Percentiles rank a stretch among this genome's conserved stretches.
These are phyloP conservation scores for Fusarium euwallaceae DNA, from an alignment of 2,329 filamentous ascomycete genomes.

Conservation along the genomic window DNA sequence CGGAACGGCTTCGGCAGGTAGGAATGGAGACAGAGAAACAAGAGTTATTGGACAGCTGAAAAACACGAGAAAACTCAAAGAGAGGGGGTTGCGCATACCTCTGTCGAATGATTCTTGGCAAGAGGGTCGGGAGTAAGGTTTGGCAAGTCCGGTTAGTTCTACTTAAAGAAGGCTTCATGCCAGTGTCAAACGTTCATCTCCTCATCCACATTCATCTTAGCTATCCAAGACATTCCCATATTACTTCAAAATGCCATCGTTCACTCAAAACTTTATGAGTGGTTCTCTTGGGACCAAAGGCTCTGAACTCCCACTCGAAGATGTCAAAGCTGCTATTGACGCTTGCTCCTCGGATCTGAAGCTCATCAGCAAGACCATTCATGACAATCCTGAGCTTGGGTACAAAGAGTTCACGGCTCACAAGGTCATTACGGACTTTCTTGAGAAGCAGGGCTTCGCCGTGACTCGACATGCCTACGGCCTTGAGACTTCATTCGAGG, in stretches of 20 bases:
- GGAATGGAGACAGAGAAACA: background rate
- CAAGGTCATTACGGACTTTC: background rate
- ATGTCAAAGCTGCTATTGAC: background rate
- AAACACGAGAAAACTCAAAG: background rate
- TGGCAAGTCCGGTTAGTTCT: background rate
- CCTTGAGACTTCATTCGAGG: background rate
- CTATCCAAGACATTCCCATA: background rate
- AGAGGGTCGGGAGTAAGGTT: background rate
- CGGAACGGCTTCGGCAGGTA: background rate
- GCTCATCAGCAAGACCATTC: background rate
- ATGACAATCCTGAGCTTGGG: background rate
- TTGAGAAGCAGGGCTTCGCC: background rate
- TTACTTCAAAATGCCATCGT: background rate
- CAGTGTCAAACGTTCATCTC: background rate
- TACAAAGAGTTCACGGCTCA: background rate
- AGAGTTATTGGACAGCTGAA: background rate
- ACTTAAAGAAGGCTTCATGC: background rate
- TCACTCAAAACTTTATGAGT: background rate
- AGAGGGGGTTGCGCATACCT: background rate
- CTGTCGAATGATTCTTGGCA: background rate
- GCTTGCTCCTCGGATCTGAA: background rate
- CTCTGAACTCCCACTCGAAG: background rate
- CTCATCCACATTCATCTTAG: background rate
- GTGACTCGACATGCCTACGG: background rate
- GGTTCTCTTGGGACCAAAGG: background rate